Percentiles rank a stretch among this genome's conserved stretches.
Conservation (phyloP, 305 asterid genomes). For the Plantago coronopus region DNA sequence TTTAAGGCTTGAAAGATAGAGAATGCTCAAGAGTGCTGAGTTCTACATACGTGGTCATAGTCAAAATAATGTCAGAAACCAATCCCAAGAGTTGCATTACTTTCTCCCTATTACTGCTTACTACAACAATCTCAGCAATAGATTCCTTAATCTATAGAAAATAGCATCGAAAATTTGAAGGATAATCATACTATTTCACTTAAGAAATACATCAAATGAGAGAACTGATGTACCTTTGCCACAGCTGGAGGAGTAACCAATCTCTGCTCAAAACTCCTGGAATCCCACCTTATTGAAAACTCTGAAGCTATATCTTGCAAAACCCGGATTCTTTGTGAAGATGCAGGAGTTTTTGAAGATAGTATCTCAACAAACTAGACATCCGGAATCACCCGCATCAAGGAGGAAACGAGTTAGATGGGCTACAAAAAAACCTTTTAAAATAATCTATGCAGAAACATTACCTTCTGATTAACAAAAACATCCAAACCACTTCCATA, state of each 20-base stretch:
- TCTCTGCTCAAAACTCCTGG: constrained; percentile 65
- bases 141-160: too few relatives aligned
- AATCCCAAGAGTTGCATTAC: too few relatives aligned
- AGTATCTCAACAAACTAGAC: constrained; percentile 78
- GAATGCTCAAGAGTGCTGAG: too few relatives aligned
- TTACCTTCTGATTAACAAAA: constrained; percentile 80
- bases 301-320: constrained; percentile 82
- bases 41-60: too few relatives aligned
- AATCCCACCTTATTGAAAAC: constrained; percentile 78
- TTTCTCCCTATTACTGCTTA: too few relatives aligned
- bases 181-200: too few relatives aligned
- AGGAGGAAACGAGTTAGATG: constrained; percentile 20
- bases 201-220: not conserved
- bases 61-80: too few relatives aligned
- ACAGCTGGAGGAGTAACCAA: constrained; percentile 47
- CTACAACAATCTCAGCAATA: too few relatives aligned
- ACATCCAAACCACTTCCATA: constrained; percentile 61
- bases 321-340: constrained; percentile 49
- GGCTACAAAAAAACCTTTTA: not conserved
- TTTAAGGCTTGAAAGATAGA: too few relatives aligned
- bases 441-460: constrained; percentile 13
- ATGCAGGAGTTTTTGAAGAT: constrained; percentile 47
- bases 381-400: constrained; percentile 29
- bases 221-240: constrained; percentile 47
- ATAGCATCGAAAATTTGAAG: too few relatives aligned